Evolutionary conservation across 2,329 filamentous ascomycete species (phyloP).

Genomic region (Orbilia ellipsospora): DNA sequence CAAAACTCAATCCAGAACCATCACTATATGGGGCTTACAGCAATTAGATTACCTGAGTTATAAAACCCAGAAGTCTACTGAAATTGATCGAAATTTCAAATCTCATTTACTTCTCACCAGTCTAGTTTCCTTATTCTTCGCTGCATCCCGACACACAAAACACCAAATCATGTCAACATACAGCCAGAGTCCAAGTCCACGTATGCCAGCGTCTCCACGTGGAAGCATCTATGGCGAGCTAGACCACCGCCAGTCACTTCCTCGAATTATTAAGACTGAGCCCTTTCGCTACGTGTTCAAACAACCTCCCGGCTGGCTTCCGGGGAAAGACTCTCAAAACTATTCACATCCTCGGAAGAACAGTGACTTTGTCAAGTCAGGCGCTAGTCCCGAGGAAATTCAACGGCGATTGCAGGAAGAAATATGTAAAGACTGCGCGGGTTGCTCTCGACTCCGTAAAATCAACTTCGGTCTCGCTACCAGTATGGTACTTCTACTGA

Average conservation of each 20-base stretch:
- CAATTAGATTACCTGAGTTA: neutral
- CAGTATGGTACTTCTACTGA: conserved; percentile 6
- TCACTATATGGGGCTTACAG: neutral
- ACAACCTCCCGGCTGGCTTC: neutral
- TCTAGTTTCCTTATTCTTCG: too few species aligned
- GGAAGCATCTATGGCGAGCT: neutral
- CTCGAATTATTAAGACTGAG: neutral
- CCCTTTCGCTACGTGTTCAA: conserved; percentile 4
- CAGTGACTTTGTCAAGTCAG: conserved; percentile 12
- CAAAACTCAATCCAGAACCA: neutral
- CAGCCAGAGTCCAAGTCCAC: conserved; percentile 6
- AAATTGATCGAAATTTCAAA: too few species aligned
- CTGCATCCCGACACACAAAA: too few species aligned
- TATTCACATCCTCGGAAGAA: conserved; percentile 3
- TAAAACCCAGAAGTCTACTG: neutral
- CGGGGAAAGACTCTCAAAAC: neutral
- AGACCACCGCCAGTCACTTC: neutral
- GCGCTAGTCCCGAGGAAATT: conserved; percentile 3
- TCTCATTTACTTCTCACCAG: too few species aligned
- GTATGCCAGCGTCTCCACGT: neutral
- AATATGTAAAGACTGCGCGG: neutral
- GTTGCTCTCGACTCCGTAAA: neutral
- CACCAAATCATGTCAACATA: neutral
- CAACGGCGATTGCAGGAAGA: neutral
- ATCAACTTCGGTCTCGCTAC: neutral